Percentiles rank a stretch among this genome's conserved stretches.
phyloP scores from a whole-genome alignment of 805 yeast genomes.

The Wickerhamiella cacticola region DNA sequence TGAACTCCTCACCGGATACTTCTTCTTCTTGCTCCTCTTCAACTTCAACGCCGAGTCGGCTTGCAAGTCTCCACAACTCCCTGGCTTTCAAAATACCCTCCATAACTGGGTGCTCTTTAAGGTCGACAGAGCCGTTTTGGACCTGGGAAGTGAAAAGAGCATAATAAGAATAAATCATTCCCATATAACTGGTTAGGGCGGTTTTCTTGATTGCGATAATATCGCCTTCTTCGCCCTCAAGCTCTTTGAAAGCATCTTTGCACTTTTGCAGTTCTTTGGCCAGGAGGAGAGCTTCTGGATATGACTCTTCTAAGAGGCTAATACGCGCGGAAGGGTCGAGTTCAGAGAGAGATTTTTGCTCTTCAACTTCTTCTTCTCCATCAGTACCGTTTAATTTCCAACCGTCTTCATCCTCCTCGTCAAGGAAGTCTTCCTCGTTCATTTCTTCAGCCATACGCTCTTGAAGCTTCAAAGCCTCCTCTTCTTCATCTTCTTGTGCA shows the following conservation, averaged over 20 bases:
- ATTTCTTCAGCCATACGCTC: constrained; percentile 66
- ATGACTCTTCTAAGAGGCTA: constrained; percentile 44
- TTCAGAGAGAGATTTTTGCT: constrained; percentile 34
- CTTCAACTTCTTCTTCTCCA: constrained; percentile 23
- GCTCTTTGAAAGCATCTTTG: constrained; percentile 21
- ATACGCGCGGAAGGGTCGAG: constrained; percentile 45
- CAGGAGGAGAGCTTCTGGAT: constrained; percentile 78
- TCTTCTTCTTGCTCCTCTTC: constrained; percentile 12
- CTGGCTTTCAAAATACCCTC: constrained; percentile 67
- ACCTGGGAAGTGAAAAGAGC: constrained; percentile 55
- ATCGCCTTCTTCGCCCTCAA: constrained; percentile 13
- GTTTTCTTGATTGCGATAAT: constrained; percentile 38
- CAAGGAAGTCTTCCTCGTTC: constrained; percentile 59
- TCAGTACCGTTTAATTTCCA: constrained; percentile 54
- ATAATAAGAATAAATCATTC: constrained; percentile 65
- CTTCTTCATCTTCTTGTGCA: constrained; percentile 63
- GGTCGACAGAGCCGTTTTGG: constrained; percentile 40
- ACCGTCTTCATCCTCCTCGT: constrained; percentile 64
- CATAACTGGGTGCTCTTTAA: constrained; percentile 88
- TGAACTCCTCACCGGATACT: constrained; percentile 10
- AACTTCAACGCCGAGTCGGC: constrained; percentile 29
- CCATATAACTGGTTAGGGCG: constrained; percentile 69
- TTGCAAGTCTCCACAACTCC: constrained; percentile 84
- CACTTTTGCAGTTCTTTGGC: constrained; percentile 46
- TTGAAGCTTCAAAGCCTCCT: constrained; percentile 80